Conservation (phyloP, 441 rosid genomes). For the Gossypium trilobum region DNA sequence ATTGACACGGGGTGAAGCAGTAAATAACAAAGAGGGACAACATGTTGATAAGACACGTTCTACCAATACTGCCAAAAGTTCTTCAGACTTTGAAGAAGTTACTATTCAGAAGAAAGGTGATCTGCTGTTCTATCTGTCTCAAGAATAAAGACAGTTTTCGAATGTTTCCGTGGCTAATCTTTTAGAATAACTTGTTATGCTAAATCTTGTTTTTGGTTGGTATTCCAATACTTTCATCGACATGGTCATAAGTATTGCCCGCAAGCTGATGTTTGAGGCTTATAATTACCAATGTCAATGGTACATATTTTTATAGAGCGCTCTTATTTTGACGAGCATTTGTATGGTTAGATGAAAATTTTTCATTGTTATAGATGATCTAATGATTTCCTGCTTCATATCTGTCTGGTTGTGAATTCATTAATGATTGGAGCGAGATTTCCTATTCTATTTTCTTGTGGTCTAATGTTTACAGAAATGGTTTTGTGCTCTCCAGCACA, state of each 20-base stretch:
- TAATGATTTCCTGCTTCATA: neutral
- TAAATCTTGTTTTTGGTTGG: neutral
- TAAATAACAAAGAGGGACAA: neutral
- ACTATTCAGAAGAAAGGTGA: constrained; percentile 5
- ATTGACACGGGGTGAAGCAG: neutral
- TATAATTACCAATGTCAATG: neutral
- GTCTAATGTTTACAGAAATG: neutral
- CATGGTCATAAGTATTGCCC: neutral
- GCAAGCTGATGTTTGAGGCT: neutral
- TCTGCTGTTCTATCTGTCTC: neutral
- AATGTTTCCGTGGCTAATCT: neutral
- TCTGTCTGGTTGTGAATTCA: constrained; percentile 4
- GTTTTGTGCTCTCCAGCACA: neutral
- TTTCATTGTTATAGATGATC: neutral
- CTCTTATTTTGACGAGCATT: neutral
- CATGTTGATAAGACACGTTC: neutral
- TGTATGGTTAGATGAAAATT: neutral
- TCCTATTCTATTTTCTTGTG: neutral
- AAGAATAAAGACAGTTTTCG: neutral
- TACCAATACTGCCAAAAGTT: neutral
- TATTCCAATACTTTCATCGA: neutral
- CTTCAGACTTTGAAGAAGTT: neutral
- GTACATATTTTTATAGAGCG: neutral
- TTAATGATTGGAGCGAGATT: neutral
- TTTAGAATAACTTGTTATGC: neutral